Percentiles rank a stretch among this genome's conserved stretches.
These are phyloP conservation scores for Arthrobotrys sphaeroides DNA, from an alignment of 2,329 filamentous ascomycete genomes.

Conservation along the genomic window DNA sequence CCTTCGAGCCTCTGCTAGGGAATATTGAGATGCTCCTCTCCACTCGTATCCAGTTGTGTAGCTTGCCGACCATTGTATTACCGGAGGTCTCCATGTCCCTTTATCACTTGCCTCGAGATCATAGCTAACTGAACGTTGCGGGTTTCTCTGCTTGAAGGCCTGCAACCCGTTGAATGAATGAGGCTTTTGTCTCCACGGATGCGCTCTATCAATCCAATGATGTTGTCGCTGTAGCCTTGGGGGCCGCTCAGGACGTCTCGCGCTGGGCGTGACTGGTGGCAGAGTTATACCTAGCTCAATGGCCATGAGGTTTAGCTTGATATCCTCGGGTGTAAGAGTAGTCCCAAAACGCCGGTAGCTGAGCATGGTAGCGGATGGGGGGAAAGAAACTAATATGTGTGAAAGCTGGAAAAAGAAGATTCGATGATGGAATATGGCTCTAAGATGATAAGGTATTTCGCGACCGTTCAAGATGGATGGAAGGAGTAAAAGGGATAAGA, in stretches of 20 bases:
- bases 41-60: not conserved
- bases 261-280: not conserved
- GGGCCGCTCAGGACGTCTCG: not conserved
- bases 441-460: not conserved
- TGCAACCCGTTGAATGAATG: not conserved
- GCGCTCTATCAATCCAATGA: not conserved
- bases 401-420: not conserved
- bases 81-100: too few relatives aligned
- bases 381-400: not conserved
- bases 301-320: not conserved
- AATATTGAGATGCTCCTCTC: not conserved
- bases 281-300: not conserved
- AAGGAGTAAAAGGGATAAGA: too few relatives aligned
- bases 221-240: not conserved
- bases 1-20: too few relatives aligned
- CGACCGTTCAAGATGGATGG: too few relatives aligned
- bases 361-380: not conserved
- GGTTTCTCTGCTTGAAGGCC: not conserved
- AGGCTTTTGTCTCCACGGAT: not conserved
- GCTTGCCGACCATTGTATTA: not conserved
- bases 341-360: not conserved
- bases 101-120: not conserved
- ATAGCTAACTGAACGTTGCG: not conserved
- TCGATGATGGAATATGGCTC: not conserved
- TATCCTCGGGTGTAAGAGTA: conserved; percentile 13